phyloP scores from a whole-genome alignment of 2,329 filamentous ascomycete species.

The Ceratocystis destructans region DNA sequence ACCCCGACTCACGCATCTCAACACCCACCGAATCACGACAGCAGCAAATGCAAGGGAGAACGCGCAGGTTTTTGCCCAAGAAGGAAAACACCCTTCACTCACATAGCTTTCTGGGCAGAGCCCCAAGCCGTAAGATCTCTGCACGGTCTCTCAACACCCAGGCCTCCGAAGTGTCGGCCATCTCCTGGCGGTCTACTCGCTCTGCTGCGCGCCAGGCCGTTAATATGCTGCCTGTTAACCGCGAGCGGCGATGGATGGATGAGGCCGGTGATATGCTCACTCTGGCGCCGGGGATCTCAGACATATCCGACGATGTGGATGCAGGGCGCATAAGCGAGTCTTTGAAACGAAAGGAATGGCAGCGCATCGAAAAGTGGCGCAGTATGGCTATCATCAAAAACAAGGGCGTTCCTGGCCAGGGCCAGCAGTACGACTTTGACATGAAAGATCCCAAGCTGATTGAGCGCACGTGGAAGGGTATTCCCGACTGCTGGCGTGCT shows the following conservation, averaged over 20 bases:
- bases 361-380: conserved; percentile 52
- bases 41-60: conserved; percentile 24
- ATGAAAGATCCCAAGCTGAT: conserved; percentile 69
- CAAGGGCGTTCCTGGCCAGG: conserved; percentile 38
- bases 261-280: conserved; percentile 55
- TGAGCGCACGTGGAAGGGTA: conserved; percentile 92
- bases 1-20: conserved; percentile 28
- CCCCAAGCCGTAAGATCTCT: conserved; percentile 42
- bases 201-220: conserved; percentile 43
- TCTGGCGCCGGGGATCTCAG: conserved; percentile 41
- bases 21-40: conserved; percentile 28
- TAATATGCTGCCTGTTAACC: conserved; percentile 48
- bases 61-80: conserved; percentile 28
- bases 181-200: conserved; percentile 40
- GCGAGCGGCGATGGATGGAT: conserved; percentile 47
- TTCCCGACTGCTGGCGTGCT: conserved; percentile 87
- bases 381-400: conserved; percentile 48
- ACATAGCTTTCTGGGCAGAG: conserved; percentile 27
- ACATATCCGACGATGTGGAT: conserved; percentile 42
- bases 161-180: conserved; percentile 37
- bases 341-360: conserved; percentile 48
- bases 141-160: conserved; percentile 46
- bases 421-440: conserved; percentile 66
- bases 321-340: conserved; percentile 39
- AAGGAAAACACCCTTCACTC: conserved; percentile 24